These are phyloP conservation scores for Cyberlindnera mycetangii DNA, from an alignment of 805 yeast species.

Conservation along the genomic window DNA sequence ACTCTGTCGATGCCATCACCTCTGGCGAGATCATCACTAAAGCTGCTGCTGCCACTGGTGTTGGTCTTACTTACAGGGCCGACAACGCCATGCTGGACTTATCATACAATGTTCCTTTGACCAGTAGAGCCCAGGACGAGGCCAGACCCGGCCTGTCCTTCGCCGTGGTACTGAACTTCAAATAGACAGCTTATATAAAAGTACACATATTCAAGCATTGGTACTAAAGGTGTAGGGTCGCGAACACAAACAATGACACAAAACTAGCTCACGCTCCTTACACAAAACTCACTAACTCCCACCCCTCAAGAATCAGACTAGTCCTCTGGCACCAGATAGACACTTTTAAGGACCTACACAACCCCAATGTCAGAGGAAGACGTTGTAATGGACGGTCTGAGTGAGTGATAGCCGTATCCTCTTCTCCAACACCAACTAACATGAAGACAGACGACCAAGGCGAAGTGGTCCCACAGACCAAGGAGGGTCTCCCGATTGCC, in stretches of 20 bases:
- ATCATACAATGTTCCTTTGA: slow-evolving; percentile 52
- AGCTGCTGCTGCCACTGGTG: slow-evolving; percentile 45
- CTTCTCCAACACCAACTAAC: not conserved
- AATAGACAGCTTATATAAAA: not conserved
- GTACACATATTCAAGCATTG: not conserved
- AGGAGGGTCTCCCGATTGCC: slow-evolving; percentile 12
- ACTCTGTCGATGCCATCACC: slow-evolving; percentile 19
- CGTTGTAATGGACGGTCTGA: slow-evolving; percentile 4
- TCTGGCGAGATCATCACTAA: slow-evolving; percentile 24
- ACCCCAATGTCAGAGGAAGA: slow-evolving; percentile 11
- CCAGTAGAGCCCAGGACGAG: slow-evolving; percentile 40
- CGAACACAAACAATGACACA: no score
- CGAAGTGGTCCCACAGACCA: slow-evolving; percentile 7
- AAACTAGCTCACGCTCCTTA: no score
- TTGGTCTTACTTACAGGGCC: slow-evolving; percentile 52
- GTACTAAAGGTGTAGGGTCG: no score
- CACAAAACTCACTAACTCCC: no score
- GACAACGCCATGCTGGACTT: slow-evolving; percentile 54
- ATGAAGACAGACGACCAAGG: not conserved
- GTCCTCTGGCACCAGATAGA: no score
- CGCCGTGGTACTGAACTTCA: slow-evolving; percentile 46
- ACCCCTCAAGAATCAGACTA: no score
- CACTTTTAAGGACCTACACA: no score
- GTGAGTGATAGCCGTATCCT: not conserved
- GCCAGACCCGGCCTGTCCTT: slow-evolving; percentile 55